Conservation (phyloP, 495 filamentous ascomycete species). For the Penicillium subrubescens region DNA sequence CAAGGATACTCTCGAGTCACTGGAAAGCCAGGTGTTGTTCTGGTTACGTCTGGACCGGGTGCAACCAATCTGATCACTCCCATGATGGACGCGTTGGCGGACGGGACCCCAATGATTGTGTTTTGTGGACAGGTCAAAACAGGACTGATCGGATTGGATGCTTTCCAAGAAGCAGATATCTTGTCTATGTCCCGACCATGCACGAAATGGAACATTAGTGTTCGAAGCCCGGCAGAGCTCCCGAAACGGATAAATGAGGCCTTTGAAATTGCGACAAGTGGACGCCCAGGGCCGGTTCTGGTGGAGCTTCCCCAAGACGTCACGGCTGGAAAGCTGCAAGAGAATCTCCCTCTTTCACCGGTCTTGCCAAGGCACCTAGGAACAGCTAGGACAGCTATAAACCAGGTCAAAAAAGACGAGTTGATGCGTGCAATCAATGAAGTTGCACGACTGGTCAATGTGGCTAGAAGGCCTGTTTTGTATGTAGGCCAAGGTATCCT, state of each 20-base stretch:
- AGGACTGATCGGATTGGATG: constrained; percentile 57
- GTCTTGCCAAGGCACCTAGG: constrained; percentile 27
- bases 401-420: constrained; percentile 1
- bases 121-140: constrained; percentile 64
- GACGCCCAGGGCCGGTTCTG: constrained; percentile 61
- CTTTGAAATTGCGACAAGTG: constrained; percentile 62
- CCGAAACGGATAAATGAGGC: constrained; percentile 62
- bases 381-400: constrained; percentile 34
- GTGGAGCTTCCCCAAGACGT: constrained; percentile 66
- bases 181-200: constrained; percentile 62
- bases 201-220: constrained; percentile 69
- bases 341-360: neutral
- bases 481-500: constrained; percentile 61
- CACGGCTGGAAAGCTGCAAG: constrained; percentile 36
- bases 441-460: constrained; percentile 59
- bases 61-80: constrained; percentile 65
- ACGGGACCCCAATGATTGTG: constrained; percentile 65
- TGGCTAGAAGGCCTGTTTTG: constrained; percentile 60
- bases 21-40: constrained; percentile 61
- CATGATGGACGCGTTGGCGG: constrained; percentile 63
- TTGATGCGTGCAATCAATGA: constrained; percentile 35
- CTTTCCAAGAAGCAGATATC: constrained; percentile 68
- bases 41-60: constrained; percentile 67
- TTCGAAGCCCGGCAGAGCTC: constrained; percentile 60
- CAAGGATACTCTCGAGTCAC: constrained; percentile 64